Conservation (phyloP, 805 yeast genomes). For the Teunomyces tritomae region DNA sequence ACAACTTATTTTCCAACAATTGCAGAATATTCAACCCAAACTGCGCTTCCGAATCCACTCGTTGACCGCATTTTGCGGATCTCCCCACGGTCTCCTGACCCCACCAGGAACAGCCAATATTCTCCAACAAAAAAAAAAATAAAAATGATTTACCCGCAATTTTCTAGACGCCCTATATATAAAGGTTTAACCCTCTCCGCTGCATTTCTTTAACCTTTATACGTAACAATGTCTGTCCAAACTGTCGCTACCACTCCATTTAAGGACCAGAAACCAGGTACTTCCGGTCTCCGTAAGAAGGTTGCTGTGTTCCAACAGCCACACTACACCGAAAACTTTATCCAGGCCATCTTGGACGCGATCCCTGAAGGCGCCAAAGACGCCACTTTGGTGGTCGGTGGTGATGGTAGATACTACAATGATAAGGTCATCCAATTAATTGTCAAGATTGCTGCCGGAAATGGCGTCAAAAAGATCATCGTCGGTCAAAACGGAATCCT, state of each 20-base stretch:
- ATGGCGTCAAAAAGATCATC: conserved; percentile 81
- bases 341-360: conserved; percentile 79
- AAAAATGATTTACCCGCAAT: neutral
- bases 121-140: neutral
- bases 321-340: conserved; percentile 88
- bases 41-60: no score
- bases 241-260: conserved; percentile 66
- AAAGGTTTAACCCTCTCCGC: neutral
- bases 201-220: neutral
- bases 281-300: conserved; percentile 93
- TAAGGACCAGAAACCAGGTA: conserved; percentile 94
- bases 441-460: conserved; percentile 82
- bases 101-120: neutral
- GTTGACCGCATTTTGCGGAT: no score
- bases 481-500: conserved; percentile 86
- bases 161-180: neutral
- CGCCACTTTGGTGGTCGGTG: conserved; percentile 86
- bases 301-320: conserved; percentile 77
- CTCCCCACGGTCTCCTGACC: neutral
- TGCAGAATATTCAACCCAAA: no score
- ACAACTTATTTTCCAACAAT: no score
- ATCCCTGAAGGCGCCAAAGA: conserved; percentile 85
- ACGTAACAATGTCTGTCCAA: conserved; percentile 9
- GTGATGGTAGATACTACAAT: conserved; percentile 94
- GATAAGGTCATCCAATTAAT: conserved; percentile 77